These are phyloP conservation scores for Camelina sativa DNA, from an alignment of 345 rosid species.

Conservation along the genomic window DNA sequence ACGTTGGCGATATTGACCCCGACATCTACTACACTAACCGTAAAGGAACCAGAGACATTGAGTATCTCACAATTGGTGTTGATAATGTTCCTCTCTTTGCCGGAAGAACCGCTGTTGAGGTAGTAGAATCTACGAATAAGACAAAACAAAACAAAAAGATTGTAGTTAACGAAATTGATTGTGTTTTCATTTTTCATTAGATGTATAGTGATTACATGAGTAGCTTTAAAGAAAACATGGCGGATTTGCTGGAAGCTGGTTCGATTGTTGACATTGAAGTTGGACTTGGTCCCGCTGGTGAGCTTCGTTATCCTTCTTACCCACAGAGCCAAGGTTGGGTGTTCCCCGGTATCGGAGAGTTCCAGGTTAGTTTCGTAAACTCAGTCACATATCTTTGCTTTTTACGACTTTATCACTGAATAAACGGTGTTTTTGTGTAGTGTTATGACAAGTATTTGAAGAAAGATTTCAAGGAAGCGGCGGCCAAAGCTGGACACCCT, in stretches of 20 bases:
- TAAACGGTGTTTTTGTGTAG: conserved; percentile 43
- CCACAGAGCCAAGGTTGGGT: conserved; percentile 76
- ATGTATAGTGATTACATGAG: conserved; percentile 78
- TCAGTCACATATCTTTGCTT: not conserved
- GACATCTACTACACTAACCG: conserved; percentile 72
- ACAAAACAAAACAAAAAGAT: not conserved
- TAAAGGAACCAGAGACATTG: conserved; percentile 61
- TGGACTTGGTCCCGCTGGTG: conserved; percentile 93
- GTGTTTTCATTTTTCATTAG: conserved; percentile 35
- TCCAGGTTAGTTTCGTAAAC: conserved; percentile 53
- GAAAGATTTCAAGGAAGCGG: conserved; percentile 72
- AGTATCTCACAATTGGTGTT: conserved; percentile 70
- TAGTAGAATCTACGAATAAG: conserved; percentile 10
- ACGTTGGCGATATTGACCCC: conserved; percentile 58
- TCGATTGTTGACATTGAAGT: conserved; percentile 74
- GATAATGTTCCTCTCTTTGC: conserved; percentile 60
- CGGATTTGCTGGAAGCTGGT: conserved; percentile 63
- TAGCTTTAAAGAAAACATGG: conserved; percentile 77
- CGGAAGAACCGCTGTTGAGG: conserved; percentile 78
- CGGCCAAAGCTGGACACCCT: conserved; percentile 65
- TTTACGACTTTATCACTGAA: not conserved
- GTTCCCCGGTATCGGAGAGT: conserved; percentile 88
- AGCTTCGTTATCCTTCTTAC: conserved; percentile 87
- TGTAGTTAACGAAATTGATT: not conserved
- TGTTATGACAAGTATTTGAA: conserved; percentile 72